Evolutionary conservation across 345 rosid genomes (phyloP).

Genomic region (Streptanthus diversifolius): DNA sequence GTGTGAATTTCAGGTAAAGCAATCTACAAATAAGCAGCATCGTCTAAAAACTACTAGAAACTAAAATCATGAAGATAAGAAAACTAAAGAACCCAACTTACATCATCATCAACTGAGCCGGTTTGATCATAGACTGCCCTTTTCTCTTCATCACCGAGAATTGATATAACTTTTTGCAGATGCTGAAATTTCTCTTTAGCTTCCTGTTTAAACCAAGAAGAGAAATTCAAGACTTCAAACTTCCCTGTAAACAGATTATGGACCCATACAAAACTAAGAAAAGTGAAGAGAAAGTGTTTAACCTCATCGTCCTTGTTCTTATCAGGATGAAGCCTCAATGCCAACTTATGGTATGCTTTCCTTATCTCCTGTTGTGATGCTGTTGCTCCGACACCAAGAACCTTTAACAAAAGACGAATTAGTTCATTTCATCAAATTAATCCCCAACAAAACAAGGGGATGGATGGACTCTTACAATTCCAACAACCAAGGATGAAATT

Average conservation of each 20-base stretch:
- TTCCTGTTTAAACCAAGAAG: conserved; percentile 43
- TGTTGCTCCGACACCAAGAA: conserved; percentile 59
- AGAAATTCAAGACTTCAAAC: not conserved
- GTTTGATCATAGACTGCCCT: conserved; percentile 82
- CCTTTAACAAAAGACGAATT: conserved; percentile 36
- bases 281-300: not conserved
- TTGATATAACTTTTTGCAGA: conserved; percentile 82
- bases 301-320: conserved; percentile 92
- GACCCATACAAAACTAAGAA: not conserved
- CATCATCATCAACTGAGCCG: conserved; percentile 83
- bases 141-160: conserved; percentile 90
- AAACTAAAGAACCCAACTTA: conserved; percentile 40
- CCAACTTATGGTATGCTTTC: conserved; percentile 84
- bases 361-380: conserved; percentile 82
- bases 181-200: conserved; percentile 97
- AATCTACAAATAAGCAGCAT: not conserved
- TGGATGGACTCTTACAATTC: not conserved
- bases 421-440: not conserved
- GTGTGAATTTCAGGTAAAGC: not conserved
- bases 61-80: not conserved
- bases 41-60: too few species aligned
- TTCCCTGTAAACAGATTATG: conserved; percentile 25
- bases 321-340: conserved; percentile 86
- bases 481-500: not conserved
- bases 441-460: not conserved